Conservation (phyloP, 139 green algal species). For the Chlamydomonas sp. region DNA sequence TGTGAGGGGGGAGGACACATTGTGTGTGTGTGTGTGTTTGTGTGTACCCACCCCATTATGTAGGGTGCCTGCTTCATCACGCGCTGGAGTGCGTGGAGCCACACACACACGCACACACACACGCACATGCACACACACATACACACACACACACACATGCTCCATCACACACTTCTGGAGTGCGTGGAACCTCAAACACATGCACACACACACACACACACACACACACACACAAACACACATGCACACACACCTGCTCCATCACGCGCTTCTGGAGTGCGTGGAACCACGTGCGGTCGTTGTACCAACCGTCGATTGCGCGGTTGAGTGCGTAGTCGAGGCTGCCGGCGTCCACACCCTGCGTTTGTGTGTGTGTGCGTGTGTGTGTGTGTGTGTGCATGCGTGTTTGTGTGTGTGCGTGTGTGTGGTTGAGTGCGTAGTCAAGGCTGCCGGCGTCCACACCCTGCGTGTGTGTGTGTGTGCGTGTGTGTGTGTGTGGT, state of each 20-base stretch:
- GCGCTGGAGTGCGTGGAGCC: neutral
- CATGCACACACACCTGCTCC: too few species aligned
- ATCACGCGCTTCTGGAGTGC: slow-evolving; percentile 59
- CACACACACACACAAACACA: too few species aligned
- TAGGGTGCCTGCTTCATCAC: neutral
- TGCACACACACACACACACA: neutral
- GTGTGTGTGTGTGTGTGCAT: slow-evolving; percentile 36
- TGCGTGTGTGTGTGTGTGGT: too few species aligned
- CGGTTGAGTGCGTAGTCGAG: slow-evolving; percentile 92
- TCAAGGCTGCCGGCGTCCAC: slow-evolving; percentile 73
- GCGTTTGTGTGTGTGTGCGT: neutral
- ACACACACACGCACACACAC: neutral
- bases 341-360: slow-evolving; percentile 71
- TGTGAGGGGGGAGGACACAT: neutral
- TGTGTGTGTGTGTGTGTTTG: neutral
- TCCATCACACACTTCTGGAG: slow-evolving; percentile 12
- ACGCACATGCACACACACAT: neutral
- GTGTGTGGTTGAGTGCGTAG: slow-evolving; percentile 78
- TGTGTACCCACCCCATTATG: neutral
- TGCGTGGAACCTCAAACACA: neutral
- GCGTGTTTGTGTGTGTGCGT: slow-evolving; percentile 36
- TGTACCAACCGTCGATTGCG: slow-evolving; percentile 60
- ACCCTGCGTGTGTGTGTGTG: slow-evolving; percentile 69
- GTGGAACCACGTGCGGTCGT: slow-evolving; percentile 64
- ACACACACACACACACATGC: slow-evolving; percentile 8